These are phyloP conservation scores for Phytophthora pluvialis DNA, from an alignment of 352 stramenopile genomes.

Conservation along the genomic window DNA sequence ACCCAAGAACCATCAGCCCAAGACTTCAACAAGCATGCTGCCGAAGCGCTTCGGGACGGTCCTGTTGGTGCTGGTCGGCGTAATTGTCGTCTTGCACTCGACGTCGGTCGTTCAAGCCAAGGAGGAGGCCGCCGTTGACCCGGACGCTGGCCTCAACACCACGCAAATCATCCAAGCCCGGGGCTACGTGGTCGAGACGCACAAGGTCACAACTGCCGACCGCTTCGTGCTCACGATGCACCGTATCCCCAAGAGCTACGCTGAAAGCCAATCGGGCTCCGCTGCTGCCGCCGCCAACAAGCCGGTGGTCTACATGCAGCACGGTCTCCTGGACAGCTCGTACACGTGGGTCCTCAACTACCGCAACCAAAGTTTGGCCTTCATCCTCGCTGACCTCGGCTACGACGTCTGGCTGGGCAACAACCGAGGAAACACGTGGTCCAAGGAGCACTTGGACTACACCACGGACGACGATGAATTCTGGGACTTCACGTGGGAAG, in stretches of 20 bases:
- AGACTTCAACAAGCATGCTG: conserved; percentile 8
- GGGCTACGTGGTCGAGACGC: conserved; percentile 54
- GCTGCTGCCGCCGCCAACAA: conserved; percentile 38
- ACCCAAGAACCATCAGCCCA: conserved; percentile 8
- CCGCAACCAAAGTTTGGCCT: conserved; percentile 60
- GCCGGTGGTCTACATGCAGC: conserved; percentile 53
- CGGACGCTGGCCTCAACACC: conserved; percentile 44
- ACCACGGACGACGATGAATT: conserved; percentile 41
- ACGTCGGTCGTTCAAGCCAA: conserved; percentile 10
- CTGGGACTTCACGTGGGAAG: conserved; percentile 62
- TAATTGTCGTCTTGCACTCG: neutral
- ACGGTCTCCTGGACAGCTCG: conserved; percentile 60
- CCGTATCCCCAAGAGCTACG: conserved; percentile 51
- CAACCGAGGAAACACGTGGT: conserved; percentile 69
- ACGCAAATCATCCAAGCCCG: conserved; percentile 44
- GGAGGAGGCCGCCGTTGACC: conserved; percentile 35
- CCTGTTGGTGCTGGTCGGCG: conserved; percentile 10
- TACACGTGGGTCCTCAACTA: conserved; percentile 63
- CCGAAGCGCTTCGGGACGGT: neutral
- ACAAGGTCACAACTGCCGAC: conserved; percentile 55
- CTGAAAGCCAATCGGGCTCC: conserved; percentile 36
- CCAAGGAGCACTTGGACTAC: conserved; percentile 50
- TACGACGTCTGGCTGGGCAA: conserved; percentile 68
- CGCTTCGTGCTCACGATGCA: conserved; percentile 69
- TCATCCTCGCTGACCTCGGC: conserved; percentile 51